Base-by-base conservation (phyloP, 306 rosid genomes). In the Quercus dentata region DNA sequence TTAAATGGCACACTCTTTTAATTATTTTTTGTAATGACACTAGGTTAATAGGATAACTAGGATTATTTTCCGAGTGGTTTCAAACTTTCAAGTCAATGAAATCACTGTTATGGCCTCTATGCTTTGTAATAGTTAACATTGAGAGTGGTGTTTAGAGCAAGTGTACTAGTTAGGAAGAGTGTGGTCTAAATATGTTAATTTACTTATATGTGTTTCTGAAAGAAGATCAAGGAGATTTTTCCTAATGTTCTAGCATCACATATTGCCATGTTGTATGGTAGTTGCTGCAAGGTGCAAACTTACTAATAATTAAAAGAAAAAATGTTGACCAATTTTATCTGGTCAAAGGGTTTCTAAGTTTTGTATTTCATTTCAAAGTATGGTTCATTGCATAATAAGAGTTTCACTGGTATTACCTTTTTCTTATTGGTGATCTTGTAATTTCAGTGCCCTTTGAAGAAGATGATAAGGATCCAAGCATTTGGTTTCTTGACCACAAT, bases 401-500 rank as follows among this genome's bases (percentile, higher is more conserved):
- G 51, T 33, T 33, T 14, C 9, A 13, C 38, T 35, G 51, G 52
- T 31, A 67, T 31, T 33, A 18, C 52, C 3, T 59, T 59, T 59
- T 8, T 8, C 65, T 35, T 3, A 67, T 7, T 31, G 15, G 4
- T 31, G 6, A 71, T 79, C 68, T 41, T 84, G 59, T 65, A 59
- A 46, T 84, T 71, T 51, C 91, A 92, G 98, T 94, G 83, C 97
- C 98, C 27, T 94, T 94, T 73, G 98, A 94, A 85, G 98, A 94
- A 85, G 98, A 94, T 41, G 97, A 94, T 13, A 92, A 86, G 87
- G 97, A 92, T 79, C 93, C 97, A 1, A 90, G 94, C 84, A 94
- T 94, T 71, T 94, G 98, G 97, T 94, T 92, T 86, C 94, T 92
- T 65, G 98, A 94, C 75, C 98, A 92, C 86, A 92, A 94, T 77